Evolutionary conservation across 2,329 filamentous ascomycete genomes (phyloP), one percentile per base, ranked within the genome.

Genomic region (Fusarium piperis): DNA sequence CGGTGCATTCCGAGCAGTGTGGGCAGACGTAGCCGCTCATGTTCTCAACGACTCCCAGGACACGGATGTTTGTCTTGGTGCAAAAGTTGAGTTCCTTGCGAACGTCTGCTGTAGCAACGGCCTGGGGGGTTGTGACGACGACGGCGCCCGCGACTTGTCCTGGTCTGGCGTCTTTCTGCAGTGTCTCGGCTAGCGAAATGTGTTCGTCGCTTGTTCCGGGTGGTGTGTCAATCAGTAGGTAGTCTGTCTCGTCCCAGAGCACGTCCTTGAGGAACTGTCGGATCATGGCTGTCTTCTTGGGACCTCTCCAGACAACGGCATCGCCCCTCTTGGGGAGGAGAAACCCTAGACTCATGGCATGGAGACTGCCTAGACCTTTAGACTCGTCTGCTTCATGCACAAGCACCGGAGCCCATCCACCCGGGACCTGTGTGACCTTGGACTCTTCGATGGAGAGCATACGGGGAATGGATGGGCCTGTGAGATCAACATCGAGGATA

Each of bases 211-310:
- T 96, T 3, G 96, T 99, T 3, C 96, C 96, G 0, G 96, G 96
- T 13, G 96, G 96, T 4, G 96, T 99, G 81, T 99, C 96, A 78
- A 99, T 94, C 65, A 99, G 88, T 1, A 99, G 87, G 78, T 94
- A 98, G 80, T 98, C 95, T n/a, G 94, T 89, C 26, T 91, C 88
- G 60, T 90, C 88, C 96, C 96, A 98, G 32, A 94, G 87, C 6
- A 98, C 95, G 78, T 98, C 95, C 1, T 93, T 92, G 30, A 99
- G 86, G 79, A 99, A 99, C 81, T 99, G 96, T 41, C 95, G 91
- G 65, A 99, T 94, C 96, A 99, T 99, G 57, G 96, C 96, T 6
- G 96, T 99, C 85, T 99, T 99, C 83, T 99, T 99, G 3, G 96
- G 96, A 0, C 96, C 96, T 59, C 96, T 90, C 96, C 96, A 99